These are phyloP conservation scores for Didymella sp. DNA, from an alignment of 2,329 filamentous ascomycete species.

Conservation along the genomic window DNA sequence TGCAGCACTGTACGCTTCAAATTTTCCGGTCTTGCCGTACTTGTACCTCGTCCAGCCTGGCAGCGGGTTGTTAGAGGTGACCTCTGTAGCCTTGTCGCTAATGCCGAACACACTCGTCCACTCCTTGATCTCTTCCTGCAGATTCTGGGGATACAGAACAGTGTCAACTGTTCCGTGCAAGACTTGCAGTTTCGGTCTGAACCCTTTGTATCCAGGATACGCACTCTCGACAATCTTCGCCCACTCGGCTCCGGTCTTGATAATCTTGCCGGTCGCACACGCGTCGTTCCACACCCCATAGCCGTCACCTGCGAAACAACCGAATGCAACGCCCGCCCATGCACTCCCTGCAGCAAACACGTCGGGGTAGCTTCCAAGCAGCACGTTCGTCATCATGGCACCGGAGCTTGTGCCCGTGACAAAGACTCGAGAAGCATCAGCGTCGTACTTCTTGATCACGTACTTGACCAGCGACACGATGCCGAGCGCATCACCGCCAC, in stretches of 20 bases:
- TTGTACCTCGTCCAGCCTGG: conserved; percentile 40
- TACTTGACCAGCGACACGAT: conserved; percentile 45
- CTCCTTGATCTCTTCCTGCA: conserved; percentile 46
- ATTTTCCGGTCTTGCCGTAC: conserved; percentile 35
- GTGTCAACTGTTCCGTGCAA: conserved; percentile 40
- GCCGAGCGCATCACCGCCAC: conserved; percentile 43
- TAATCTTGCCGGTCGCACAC: conserved; percentile 42
- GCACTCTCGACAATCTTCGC: conserved; percentile 37
- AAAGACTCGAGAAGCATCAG: conserved; percentile 41
- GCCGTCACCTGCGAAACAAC: conserved; percentile 44
- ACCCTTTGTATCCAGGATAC: conserved; percentile 41
- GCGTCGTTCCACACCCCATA: conserved; percentile 43
- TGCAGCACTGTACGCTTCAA: conserved; percentile 43
- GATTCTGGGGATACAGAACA: conserved; percentile 41
- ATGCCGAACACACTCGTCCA: conserved; percentile 44
- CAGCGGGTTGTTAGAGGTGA: conserved; percentile 36
- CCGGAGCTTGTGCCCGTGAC: conserved; percentile 46
- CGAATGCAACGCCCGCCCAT: conserved; percentile 47
- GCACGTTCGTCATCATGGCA: conserved; percentile 48
- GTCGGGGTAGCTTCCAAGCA: conserved; percentile 45
- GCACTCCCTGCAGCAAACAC: conserved; percentile 46
- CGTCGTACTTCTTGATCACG: conserved; percentile 39
- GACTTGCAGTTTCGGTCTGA: conserved; percentile 44
- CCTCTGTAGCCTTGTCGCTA: conserved; percentile 31
- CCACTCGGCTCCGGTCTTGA: conserved; percentile 43